Conservation (phyloP, 495 filamentous ascomycete species). For the Cercophora newfieldiana region DNA sequence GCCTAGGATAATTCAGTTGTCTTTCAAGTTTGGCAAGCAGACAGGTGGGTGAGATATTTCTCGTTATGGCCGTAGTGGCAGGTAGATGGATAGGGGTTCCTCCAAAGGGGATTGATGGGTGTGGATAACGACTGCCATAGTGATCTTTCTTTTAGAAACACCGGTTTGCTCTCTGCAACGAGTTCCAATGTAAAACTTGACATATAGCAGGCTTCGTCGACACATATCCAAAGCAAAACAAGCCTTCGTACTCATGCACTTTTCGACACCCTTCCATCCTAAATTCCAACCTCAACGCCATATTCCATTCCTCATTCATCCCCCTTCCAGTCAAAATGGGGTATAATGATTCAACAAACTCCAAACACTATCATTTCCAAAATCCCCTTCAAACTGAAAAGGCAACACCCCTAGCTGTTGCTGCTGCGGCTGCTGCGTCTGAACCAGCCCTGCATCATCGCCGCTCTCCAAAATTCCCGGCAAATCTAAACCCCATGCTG, state of each 20-base stretch:
- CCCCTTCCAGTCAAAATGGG: slow-evolving; percentile 11
- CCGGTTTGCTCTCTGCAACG: too few relatives aligned
- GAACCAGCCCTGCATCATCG: neutral
- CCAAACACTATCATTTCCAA: slow-evolving; percentile 56
- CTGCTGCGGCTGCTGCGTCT: slow-evolving; percentile 24
- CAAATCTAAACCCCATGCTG: slow-evolving; percentile 16
- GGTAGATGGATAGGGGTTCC: neutral
- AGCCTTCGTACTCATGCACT: too few relatives aligned
- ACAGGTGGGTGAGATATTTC: neutral
- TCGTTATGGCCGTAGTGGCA: neutral
- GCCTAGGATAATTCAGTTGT: neutral
- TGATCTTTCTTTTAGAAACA: too few relatives aligned
- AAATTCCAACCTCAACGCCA: too few relatives aligned
- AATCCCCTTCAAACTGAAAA: slow-evolving; percentile 49
- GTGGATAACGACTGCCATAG: too few relatives aligned
- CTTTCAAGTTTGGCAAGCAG: neutral
- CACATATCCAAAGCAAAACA: too few relatives aligned
- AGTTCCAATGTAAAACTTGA: too few relatives aligned
- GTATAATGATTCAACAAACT: slow-evolving; percentile 51
- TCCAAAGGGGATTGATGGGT: too few relatives aligned
- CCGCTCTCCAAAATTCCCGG: neutral
- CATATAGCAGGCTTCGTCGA: too few relatives aligned
- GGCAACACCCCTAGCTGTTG: slow-evolving; percentile 23
- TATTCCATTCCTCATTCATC: too few relatives aligned
- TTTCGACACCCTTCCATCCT: neutral